Percentiles rank a stretch among this genome's conserved stretches.
phyloP scores from a whole-genome alignment of 2,329 filamentous ascomycete species.

The Colletotrichum tanaceti region DNA sequence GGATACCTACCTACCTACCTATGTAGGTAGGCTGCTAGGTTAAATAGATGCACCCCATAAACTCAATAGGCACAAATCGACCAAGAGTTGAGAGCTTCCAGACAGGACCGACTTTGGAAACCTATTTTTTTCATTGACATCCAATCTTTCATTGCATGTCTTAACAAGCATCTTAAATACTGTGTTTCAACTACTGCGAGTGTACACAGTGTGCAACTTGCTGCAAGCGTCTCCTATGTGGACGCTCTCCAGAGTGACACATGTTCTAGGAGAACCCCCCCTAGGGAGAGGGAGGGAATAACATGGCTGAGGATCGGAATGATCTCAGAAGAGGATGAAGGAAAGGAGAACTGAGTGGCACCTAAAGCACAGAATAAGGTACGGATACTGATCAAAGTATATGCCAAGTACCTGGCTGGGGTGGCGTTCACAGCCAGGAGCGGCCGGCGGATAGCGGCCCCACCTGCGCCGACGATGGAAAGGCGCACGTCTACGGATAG shows the following conservation, averaged over 20 bases:
- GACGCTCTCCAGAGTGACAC: too few relatives aligned
- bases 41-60: neutral
- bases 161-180: neutral
- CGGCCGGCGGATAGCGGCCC: neutral
- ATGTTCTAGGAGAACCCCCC: too few relatives aligned
- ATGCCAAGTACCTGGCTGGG: neutral
- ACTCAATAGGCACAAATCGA: neutral
- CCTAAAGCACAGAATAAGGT: neutral
- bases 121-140: neutral
- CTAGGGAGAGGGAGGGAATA: too few relatives aligned
- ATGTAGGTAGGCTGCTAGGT: too few relatives aligned
- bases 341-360: too few relatives aligned
- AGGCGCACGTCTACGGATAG: conserved; percentile 32
- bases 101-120: neutral
- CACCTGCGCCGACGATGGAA: conserved; percentile 14
- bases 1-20: too few relatives aligned
- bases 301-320: too few relatives aligned
- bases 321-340: too few relatives aligned
- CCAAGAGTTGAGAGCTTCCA: neutral
- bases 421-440: neutral
- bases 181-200: too few relatives aligned
- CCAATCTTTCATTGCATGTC: neutral
- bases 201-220: too few relatives aligned
- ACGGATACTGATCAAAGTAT: neutral
- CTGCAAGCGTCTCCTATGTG: too few relatives aligned